A percentile compares a stretch with the other conserved stretches of the same genome.
Conservation (phyloP, 352 stramenopile species). For the Elongisporangium prolatum region DNA sequence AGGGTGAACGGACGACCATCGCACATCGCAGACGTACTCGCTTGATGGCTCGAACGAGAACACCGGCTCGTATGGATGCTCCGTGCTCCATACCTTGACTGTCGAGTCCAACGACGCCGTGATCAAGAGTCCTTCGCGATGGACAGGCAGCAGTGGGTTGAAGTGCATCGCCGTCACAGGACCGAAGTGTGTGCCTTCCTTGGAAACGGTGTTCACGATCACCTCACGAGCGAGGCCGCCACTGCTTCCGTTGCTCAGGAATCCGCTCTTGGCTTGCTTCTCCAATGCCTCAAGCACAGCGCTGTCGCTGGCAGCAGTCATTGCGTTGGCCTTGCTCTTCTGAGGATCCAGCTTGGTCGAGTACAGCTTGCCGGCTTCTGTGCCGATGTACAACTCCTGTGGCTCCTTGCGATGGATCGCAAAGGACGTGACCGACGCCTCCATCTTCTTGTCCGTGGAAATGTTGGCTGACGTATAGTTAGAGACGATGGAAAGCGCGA, state of each 20-base stretch:
- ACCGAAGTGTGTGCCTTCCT: slow-evolving; percentile 71
- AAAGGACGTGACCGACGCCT: slow-evolving; percentile 78
- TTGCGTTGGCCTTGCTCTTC: slow-evolving; percentile 46
- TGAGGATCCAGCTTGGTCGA: slow-evolving; percentile 69
- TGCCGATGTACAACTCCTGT: slow-evolving; percentile 81
- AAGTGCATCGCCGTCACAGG: slow-evolving; percentile 85
- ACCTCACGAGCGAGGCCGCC: slow-evolving; percentile 42
- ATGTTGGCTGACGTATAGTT: slow-evolving; percentile 64
- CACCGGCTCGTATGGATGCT: slow-evolving; percentile 61
- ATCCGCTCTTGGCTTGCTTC: slow-evolving; percentile 29
- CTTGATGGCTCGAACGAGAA: slow-evolving; percentile 84
- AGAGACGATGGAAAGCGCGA: slow-evolving; percentile 73
- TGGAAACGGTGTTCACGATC: slow-evolving; percentile 60
- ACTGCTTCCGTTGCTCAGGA: slow-evolving; percentile 19
- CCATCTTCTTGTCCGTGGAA: slow-evolving; percentile 80
- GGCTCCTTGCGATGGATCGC: slow-evolving; percentile 79
- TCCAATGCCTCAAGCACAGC: slow-evolving; percentile 15
- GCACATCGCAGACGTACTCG: slow-evolving; percentile 87
- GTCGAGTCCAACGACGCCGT: slow-evolving; percentile 85
- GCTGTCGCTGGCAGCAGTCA: slow-evolving; percentile 10
- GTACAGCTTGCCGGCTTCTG: slow-evolving; percentile 78
- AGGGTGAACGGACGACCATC: slow-evolving; percentile 77
- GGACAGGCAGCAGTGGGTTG: slow-evolving; percentile 61
- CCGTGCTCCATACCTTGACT: slow-evolving; percentile 84
- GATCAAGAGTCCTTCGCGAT: slow-evolving; percentile 74